These are phyloP conservation scores for Globisporangium nodosum DNA, from an alignment of 352 stramenopile species.

Conservation along the genomic window DNA sequence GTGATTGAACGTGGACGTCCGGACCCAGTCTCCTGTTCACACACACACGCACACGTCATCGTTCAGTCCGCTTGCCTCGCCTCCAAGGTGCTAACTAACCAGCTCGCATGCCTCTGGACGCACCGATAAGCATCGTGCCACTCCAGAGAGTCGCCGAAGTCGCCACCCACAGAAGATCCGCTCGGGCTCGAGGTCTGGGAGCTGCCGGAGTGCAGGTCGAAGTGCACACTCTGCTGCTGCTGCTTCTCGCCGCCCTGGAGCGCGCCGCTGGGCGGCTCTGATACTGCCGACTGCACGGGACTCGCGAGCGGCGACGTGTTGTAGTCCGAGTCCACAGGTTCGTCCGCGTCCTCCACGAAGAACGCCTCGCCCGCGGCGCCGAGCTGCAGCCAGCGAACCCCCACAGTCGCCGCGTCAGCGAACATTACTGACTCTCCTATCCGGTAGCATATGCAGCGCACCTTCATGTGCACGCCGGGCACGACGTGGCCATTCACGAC, in stretches of 20 bases:
- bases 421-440: neutral
- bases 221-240: constrained; percentile 2
- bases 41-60: neutral
- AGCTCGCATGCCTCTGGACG: neutral
- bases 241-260: neutral
- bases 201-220: constrained; percentile 1
- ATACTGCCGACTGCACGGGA: constrained; percentile 13
- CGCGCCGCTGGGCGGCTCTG: neutral
- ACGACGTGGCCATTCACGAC: constrained; percentile 58
- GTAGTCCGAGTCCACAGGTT: constrained; percentile 60
- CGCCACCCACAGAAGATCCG: constrained; percentile 1
- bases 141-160: constrained; percentile 8
- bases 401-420: no score
- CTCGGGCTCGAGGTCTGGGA: constrained; percentile 5
- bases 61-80: neutral
- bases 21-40: neutral
- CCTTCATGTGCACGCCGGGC: constrained; percentile 67
- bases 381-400: constrained; percentile 19
- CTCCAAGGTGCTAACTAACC: no score
- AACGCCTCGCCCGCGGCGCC: constrained; percentile 62
- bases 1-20: constrained; percentile 9
- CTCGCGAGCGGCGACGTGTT: constrained; percentile 54
- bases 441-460: constrained; percentile 10
- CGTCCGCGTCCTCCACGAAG: constrained; percentile 62
- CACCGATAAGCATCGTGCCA: constrained; percentile 31